phyloP scores from a whole-genome alignment of 106 monocot species.

The Allium sativum region DNA sequence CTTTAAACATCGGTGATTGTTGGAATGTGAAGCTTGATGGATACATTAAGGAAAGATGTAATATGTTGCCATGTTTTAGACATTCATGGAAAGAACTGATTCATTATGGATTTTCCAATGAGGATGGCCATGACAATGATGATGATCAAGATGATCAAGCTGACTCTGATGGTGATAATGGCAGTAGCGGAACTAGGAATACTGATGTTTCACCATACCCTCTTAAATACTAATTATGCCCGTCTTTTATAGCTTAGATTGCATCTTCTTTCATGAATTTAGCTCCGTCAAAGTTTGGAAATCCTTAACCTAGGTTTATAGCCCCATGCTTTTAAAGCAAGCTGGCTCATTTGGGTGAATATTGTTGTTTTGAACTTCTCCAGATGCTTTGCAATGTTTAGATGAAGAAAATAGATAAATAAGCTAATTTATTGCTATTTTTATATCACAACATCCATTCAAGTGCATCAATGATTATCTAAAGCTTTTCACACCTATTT shows the following conservation, averaged over 20 bases:
- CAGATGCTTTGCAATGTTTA: constrained; percentile 77
- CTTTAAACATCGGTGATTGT: constrained; percentile 51
- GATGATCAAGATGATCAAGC: neutral
- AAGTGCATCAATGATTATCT: too few species aligned
- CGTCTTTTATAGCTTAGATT: constrained; percentile 72
- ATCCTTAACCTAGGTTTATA: constrained; percentile 95
- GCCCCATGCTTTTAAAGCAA: constrained; percentile 84
- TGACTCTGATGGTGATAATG: neutral
- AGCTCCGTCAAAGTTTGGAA: constrained; percentile 96
- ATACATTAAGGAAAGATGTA: constrained; percentile 24
- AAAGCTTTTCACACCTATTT: too few species aligned
- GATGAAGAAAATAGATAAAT: neutral
- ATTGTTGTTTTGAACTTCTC: constrained; percentile 97
- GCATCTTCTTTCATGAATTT: constrained; percentile 92
- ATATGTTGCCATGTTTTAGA: constrained; percentile 16
- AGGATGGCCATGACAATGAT: neutral
- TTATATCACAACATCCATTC: too few species aligned
- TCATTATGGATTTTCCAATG: neutral
- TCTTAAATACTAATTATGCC: constrained; percentile 90
- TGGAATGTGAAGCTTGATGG: constrained; percentile 39
- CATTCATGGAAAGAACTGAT: constrained; percentile 13
- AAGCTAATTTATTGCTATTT: too few species aligned
- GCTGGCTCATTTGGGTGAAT: constrained; percentile 95
- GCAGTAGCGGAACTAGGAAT: too few species aligned
- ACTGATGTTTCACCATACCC: constrained; percentile 87